A percentile compares a stretch with the other conserved stretches of the same genome.
These are phyloP conservation scores for Geranium incanum DNA, from an alignment of 441 rosid species.

Conservation along the genomic window DNA sequence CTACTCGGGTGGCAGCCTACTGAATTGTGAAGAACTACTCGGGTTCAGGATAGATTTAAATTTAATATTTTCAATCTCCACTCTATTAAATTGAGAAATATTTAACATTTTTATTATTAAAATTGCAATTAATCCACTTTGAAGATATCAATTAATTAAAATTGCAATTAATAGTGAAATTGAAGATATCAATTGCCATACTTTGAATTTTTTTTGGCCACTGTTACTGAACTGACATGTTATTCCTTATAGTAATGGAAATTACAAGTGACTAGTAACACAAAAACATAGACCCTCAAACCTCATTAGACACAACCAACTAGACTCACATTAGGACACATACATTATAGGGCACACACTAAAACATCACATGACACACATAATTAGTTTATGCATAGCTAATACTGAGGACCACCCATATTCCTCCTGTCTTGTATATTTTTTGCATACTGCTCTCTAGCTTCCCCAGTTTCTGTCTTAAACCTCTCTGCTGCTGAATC, in stretches of 20 bases:
- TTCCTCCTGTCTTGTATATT: neutral
- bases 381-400: neutral
- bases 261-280: neutral
- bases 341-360: neutral
- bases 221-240: neutral
- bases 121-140: neutral
- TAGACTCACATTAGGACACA: neutral
- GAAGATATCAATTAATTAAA: too few relatives aligned
- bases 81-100: too few relatives aligned
- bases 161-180: neutral
- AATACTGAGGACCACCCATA: neutral
- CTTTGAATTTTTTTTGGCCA: too few relatives aligned
- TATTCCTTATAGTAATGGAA: neutral
- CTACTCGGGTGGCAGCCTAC: too few relatives aligned
- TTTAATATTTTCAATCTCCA: too few relatives aligned
- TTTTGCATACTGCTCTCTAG: slow-evolving; percentile 4
- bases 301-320: neutral
- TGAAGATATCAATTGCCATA: too few relatives aligned
- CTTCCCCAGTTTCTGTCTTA: neutral
- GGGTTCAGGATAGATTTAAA: too few relatives aligned
- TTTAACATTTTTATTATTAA: too few relatives aligned
- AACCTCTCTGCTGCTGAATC: neutral
- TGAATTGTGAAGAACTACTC: too few relatives aligned
- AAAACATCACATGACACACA: neutral
- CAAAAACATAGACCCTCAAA: slow-evolving; percentile 3